phyloP scores from a whole-genome alignment of 2,329 filamentous ascomycete species.

The Pyrenochaeta sp. region DNA sequence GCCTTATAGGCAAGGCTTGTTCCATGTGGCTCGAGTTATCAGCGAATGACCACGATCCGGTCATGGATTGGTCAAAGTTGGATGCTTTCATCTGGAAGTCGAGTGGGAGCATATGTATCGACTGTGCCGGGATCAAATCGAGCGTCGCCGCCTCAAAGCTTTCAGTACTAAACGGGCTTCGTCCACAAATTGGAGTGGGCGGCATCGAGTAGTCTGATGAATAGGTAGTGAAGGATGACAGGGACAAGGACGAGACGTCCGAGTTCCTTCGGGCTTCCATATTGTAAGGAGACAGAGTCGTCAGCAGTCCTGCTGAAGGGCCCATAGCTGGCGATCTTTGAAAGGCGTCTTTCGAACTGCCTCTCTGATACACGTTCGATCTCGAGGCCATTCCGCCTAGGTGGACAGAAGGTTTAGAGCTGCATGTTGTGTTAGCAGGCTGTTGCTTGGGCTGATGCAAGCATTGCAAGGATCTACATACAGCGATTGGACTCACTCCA shows the following conservation, averaged over 20 bases:
- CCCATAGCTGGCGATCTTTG: constrained; percentile 28
- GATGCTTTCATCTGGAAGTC: constrained; percentile 14
- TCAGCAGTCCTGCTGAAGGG: constrained; percentile 33
- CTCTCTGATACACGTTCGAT: constrained; percentile 14
- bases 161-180: constrained; percentile 33
- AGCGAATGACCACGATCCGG: constrained; percentile 15
- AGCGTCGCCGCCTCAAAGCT: constrained; percentile 25
- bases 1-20: constrained; percentile 7
- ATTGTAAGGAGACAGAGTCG: constrained; percentile 35
- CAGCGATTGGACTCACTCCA: not conserved
- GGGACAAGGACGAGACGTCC: constrained; percentile 39
- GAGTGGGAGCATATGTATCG: constrained; percentile 24
- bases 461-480: constrained; percentile 3
- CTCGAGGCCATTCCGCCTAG: constrained; percentile 19
- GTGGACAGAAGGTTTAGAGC: constrained; percentile 1
- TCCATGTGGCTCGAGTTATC: constrained; percentile 7
- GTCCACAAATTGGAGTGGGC: constrained; percentile 36
- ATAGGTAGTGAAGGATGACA: constrained; percentile 22
- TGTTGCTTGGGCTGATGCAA: not conserved
- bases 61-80: constrained; percentile 6
- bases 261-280: constrained; percentile 42
- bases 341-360: constrained; percentile 29
- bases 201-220: constrained; percentile 36
- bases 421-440: constrained; percentile 7
- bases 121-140: constrained; percentile 20